A percentile compares a stretch with the other conserved stretches of the same genome.
Evolutionary conservation across 192 early-diverging fungal species (phyloP).

Genomic region (Obelidium mucronatum): DNA sequence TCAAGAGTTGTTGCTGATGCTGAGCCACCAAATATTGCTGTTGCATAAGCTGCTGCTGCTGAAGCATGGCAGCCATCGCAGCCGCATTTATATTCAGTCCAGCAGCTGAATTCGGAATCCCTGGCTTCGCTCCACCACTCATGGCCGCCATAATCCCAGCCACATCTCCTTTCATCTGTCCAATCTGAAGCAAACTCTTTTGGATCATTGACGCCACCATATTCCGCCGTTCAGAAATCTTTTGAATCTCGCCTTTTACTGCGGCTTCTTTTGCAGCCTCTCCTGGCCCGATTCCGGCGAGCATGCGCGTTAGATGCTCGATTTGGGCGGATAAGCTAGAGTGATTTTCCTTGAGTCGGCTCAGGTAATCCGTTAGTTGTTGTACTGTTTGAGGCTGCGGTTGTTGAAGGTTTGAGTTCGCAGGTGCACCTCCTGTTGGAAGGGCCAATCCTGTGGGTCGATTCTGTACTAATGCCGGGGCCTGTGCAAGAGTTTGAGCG

Average conservation of each 20-base stretch:
- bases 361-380: background rate
- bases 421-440: too few species aligned
- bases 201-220: background rate
- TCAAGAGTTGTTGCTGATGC: background rate
- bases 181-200: background rate
- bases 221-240: background rate
- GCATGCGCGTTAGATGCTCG: background rate
- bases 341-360: background rate
- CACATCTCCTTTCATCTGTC: background rate
- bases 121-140: background rate
- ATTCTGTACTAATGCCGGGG: too few species aligned
- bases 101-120: background rate
- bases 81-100: too few species aligned
- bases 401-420: too few species aligned
- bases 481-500: too few species aligned
- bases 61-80: background rate
- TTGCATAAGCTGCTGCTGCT: conserved; percentile 2
- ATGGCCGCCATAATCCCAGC: background rate
- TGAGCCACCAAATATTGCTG: background rate
- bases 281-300: background rate
- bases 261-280: background rate
- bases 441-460: too few species aligned
- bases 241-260: background rate
- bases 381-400: background rate
- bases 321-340: background rate